Base-by-base conservation (phyloP, 1,284 basidiomycete species). In the Wallemia hederae region DNA sequence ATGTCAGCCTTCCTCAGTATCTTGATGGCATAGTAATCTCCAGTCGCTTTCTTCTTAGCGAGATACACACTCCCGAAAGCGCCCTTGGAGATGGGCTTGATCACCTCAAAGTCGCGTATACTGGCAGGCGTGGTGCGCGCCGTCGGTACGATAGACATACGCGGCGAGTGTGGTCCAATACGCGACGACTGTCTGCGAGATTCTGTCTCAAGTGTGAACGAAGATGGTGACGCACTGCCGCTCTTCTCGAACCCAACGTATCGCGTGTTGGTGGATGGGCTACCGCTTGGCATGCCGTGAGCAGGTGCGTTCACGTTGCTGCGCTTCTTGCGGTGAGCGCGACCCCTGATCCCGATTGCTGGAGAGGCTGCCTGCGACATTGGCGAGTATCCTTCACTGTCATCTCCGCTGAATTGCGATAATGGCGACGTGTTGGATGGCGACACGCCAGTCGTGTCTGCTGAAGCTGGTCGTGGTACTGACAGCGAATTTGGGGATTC, bases 11-110 rank as follows among this genome's bases (percentile, higher is more conserved):
- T 99, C 74, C 94, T 97, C 66, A 98, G 74, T 29, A 97, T 90
- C 73, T 99, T 99, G 80, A 99, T 94, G 27, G 94, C 94, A 73
- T 84, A 99, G 72, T 97, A 96, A 72, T 98, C 94, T 60, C 94
- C 94, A 0, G 94, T 98, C 2, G 80, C 84, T 66, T 89, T 90
- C 77, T 99, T 99, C 75, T 92, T 94, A 29, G 94, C 88, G 34
- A 99, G 77, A 71, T 94, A 99, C 59, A 99, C 94, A 17, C 90
- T 92, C 15, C 94, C 94, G 68, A 96, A 99, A 1, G 94, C 94
- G 60, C 94, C 94, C 69, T 98, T 96, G 71, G 87, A 91, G 72
- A 99, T 99, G 1, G 94, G 94, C 72, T 99, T 98, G 75, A 99
- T 90, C 68, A 99, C 83, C 69, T 97, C 90, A 67, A 99, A 99